Base-by-base conservation (phyloP, 2,329 filamentous ascomycete species). In the Monosporascus sp. region DNA sequence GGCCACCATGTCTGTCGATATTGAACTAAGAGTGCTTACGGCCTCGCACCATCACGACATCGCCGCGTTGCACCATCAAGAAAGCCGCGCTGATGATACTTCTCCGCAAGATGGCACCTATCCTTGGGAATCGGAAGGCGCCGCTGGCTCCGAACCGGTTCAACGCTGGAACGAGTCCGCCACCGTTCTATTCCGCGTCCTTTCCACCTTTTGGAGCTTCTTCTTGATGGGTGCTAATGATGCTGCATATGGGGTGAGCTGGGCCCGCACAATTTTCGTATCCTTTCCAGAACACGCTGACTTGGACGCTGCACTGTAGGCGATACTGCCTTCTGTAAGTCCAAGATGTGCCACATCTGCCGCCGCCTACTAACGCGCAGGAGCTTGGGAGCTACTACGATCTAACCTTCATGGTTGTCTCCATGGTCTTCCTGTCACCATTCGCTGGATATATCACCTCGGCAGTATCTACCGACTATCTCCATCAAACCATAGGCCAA, bases 181-280 rank as follows among this genome's bases (percentile, higher is more conserved):
- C 14, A 65, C 66, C 2, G 84, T 81, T 53, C 68, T 74, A 2
- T 69, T 71, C 56, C 75, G 77, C 8, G 70, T 82, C 1, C 66
- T 72, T 2, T 74, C 82, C 0, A 76, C 78, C 0, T 84, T 84
- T 65, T 83, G 75, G 71, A 77, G 75, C 6, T 81, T 86, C 55
- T 61, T 81, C 5, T 75, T 81, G 1, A 78, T 82, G 64, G 83
- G 83, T 0, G 75, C 78, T 9, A 83, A 82, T 51, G 81, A 83
- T 65, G 75, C 78, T 3, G 79, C 79, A 8, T 82, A 82, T 50
- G 81, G 81, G 56, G 79, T 80, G 65, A 70, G 77, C 69, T 48
- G 43, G 9, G 31, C 11, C 37, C 5, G 27, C 43, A 17, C 18
- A 6, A 7, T 15, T 6, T 20, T 43, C 24, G 14, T 27, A 15